Evolutionary conservation across 148 eudicot genomes (phyloP).

Genomic region (Rhododendron simsii): DNA sequence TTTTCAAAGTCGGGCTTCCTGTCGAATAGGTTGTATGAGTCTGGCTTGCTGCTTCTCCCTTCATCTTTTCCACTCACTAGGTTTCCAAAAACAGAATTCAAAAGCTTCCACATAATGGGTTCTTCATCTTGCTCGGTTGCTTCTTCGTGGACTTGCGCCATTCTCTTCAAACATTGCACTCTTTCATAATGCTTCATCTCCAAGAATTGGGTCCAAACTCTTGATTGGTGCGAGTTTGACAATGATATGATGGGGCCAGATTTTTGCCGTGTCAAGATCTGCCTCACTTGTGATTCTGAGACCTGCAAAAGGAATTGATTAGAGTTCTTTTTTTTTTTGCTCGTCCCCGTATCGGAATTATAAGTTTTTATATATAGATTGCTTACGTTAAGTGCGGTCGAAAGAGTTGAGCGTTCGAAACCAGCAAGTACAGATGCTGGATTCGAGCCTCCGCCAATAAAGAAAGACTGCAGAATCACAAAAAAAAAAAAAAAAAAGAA

Average conservation of each 20-base stretch:
- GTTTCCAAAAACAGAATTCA: not conserved
- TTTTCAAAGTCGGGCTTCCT: not conserved
- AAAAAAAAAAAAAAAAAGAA: constrained; percentile 24
- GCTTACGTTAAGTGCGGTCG: constrained; percentile 75
- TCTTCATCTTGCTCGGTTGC: not conserved
- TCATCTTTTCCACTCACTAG: constrained; percentile 15
- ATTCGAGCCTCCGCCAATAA: constrained; percentile 67
- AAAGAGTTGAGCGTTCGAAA: constrained; percentile 54
- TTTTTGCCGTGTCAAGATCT: constrained; percentile 40
- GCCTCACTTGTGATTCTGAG: constrained; percentile 36
- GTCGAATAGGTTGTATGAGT: not conserved
- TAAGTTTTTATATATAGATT: not conserved
- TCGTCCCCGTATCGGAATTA: no score
- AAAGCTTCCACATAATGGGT: not conserved
- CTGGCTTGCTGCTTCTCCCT: not conserved
- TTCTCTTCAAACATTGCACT: constrained; percentile 27
- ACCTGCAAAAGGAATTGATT: constrained; percentile 35
- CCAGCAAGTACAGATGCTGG: constrained; percentile 75
- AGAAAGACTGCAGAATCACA: constrained; percentile 53
- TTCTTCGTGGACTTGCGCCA: not conserved
- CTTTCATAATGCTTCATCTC: constrained; percentile 38
- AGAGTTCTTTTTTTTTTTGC: not conserved
- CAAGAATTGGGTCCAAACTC: constrained; percentile 32
- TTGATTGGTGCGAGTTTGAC: constrained; percentile 34
- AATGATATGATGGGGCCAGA: constrained; percentile 59